These are phyloP conservation scores for Candolleomyces eurysporus DNA, from an alignment of 768 basidiomycete species.

Conservation along the genomic window DNA sequence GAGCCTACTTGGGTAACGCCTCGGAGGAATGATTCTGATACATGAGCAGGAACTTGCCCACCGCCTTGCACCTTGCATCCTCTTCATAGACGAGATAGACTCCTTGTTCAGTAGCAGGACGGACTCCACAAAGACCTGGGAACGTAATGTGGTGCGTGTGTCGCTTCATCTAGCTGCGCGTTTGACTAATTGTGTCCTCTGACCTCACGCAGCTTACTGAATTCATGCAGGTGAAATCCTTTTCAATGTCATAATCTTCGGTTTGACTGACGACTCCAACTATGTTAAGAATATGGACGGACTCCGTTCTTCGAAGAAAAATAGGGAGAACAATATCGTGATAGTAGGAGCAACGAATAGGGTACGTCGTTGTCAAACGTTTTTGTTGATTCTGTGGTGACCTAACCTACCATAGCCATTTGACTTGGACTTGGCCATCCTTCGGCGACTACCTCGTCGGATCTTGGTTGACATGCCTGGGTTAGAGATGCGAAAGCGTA, in stretches of 20 bases:
- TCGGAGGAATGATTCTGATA: background rate
- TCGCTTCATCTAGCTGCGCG: too few relatives aligned
- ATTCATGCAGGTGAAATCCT: constrained; percentile 9
- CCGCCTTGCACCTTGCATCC: constrained; percentile 72
- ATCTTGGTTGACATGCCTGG: constrained; percentile 11
- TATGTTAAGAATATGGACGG: constrained; percentile 17
- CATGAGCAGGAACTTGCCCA: constrained; percentile 56
- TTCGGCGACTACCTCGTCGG: constrained; percentile 11
- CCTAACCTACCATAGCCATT: constrained; percentile 10
- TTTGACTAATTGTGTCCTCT: too few relatives aligned
- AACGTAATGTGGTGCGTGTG: background rate
- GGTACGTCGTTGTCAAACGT: constrained; percentile 4
- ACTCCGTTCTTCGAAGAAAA: constrained; percentile 13
- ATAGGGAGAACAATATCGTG: constrained; percentile 14
- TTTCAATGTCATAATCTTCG: background rate
- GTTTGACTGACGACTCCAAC: too few relatives aligned
- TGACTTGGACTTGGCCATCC: constrained; percentile 17
- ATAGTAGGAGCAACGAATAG: constrained; percentile 19
- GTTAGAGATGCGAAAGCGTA: constrained; percentile 5
- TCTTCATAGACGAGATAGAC: constrained; percentile 84
- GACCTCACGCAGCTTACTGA: constrained; percentile 9
- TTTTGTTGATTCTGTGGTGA: background rate
- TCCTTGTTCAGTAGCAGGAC: constrained; percentile 43
- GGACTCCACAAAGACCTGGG: constrained; percentile 2
- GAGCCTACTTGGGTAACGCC: background rate